Evolutionary conservation across 2,329 filamentous ascomycete species (phyloP).

Genomic region (Pseudogymnoascus sp.): DNA sequence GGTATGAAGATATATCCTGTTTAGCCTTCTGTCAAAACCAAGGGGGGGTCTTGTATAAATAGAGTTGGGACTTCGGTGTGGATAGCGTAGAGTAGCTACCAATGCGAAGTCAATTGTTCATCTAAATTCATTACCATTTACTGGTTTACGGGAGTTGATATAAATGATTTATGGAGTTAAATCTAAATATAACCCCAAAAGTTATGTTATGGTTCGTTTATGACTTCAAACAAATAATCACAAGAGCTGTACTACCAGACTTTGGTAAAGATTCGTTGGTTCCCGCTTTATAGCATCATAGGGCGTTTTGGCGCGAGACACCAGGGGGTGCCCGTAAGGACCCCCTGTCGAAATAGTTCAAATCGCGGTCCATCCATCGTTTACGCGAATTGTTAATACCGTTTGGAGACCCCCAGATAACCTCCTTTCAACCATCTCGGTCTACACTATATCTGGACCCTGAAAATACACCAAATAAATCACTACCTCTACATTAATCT

Average conservation of each 20-base stretch:
- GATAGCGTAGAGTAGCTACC: conserved; percentile 1
- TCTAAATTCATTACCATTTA: background rate
- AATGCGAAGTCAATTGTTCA: background rate
- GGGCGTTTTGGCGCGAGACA: background rate
- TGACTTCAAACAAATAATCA: background rate
- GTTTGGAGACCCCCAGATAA: conserved; percentile 1
- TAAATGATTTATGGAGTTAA: background rate
- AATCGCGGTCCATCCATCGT: conserved; percentile 9
- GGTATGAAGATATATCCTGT: conserved; percentile 8
- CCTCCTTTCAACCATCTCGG: conserved; percentile 6
- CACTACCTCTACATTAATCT: background rate
- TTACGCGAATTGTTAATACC: conserved; percentile 10
- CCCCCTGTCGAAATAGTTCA: conserved; percentile 11
- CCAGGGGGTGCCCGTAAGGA: conserved; percentile 3
- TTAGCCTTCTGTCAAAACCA: conserved; percentile 5
- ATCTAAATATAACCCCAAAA: background rate
- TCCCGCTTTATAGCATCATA: conserved; percentile 9
- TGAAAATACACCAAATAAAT: conserved; percentile 1
- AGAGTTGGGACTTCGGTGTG: conserved; percentile 6
- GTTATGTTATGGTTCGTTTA: background rate
- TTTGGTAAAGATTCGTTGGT: conserved; percentile 3
- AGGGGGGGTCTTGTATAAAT: conserved; percentile 9
- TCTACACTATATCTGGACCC: background rate
- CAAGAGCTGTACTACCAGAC: background rate
- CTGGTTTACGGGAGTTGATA: background rate